These are phyloP conservation scores for Scleroderma citrinum DNA, from an alignment of 768 basidiomycete species.

Conservation along the genomic window DNA sequence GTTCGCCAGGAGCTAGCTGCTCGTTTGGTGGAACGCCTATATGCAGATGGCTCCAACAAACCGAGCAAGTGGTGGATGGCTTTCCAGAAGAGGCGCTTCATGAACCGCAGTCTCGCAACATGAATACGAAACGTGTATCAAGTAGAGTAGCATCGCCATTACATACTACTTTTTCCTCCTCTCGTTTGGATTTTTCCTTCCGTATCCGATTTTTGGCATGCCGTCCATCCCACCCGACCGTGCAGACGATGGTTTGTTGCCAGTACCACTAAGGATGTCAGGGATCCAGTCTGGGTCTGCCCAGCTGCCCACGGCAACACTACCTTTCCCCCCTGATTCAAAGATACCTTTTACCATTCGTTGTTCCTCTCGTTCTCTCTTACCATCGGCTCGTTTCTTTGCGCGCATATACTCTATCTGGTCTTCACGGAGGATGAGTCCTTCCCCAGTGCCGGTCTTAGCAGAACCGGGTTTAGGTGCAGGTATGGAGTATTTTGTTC, in stretches of 20 bases:
- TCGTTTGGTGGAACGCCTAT: slow-evolving; percentile 81
- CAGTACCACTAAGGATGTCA: slow-evolving; percentile 62
- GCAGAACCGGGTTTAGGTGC: slow-evolving; percentile 84
- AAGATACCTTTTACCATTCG: slow-evolving; percentile 58
- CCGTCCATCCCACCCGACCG: slow-evolving; percentile 49
- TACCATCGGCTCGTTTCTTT: slow-evolving; percentile 67
- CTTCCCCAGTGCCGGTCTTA: slow-evolving; percentile 75
- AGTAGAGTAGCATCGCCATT: slow-evolving; percentile 11
- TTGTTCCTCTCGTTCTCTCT: slow-evolving; percentile 68
- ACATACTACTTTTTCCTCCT: slow-evolving; percentile 37
- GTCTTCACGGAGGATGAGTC: slow-evolving; percentile 88
- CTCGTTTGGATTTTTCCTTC: slow-evolving; percentile 88
- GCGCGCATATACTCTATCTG: slow-evolving; percentile 84
- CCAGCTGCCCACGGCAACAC: slow-evolving; percentile 67
- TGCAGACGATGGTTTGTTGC: slow-evolving; percentile 64
- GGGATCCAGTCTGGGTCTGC: slow-evolving; percentile 96
- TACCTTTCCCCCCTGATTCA: slow-evolving; percentile 43
- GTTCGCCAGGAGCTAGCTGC: slow-evolving; percentile 88
- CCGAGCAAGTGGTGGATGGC: slow-evolving; percentile 99
- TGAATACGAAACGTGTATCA: slow-evolving; percentile 29
- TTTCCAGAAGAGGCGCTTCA: slow-evolving; percentile 96
- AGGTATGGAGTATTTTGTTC: slow-evolving; percentile 90
- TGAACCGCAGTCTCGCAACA: slow-evolving; percentile 82
- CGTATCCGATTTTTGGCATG: slow-evolving; percentile 83
- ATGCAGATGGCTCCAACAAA: slow-evolving; percentile 88